Evolutionary conservation across 2,329 filamentous ascomycete genomes (phyloP).

Genomic region (Pseudogymnoascus sp.): DNA sequence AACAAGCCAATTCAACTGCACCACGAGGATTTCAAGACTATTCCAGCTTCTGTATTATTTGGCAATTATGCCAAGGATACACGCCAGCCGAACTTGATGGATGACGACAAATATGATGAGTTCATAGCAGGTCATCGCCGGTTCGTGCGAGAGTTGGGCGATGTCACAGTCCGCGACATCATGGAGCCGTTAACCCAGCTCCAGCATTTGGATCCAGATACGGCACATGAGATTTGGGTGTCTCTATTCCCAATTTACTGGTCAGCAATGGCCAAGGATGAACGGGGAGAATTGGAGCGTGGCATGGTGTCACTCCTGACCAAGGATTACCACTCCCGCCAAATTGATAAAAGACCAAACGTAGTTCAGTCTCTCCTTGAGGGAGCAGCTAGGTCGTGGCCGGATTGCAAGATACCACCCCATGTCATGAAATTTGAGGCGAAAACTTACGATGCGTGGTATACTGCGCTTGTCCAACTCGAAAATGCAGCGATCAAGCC

Average conservation of each 20-base stretch:
- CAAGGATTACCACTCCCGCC: conserved; percentile 90
- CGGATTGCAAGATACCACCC: conserved; percentile 84
- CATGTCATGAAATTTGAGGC: conserved; percentile 95
- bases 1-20: conserved; percentile 80
- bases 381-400: conserved; percentile 75
- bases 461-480: conserved; percentile 82
- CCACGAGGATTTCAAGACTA: conserved; percentile 72
- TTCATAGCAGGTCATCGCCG: conserved; percentile 71
- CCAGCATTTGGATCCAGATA: conserved; percentile 76
- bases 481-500: conserved; percentile 84
- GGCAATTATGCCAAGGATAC: conserved; percentile 64
- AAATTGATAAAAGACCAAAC: conserved; percentile 91
- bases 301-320: conserved; percentile 85
- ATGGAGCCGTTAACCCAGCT: conserved; percentile 86
- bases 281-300: conserved; percentile 82
- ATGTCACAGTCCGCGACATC: conserved; percentile 80
- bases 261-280: conserved; percentile 80
- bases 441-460: conserved; percentile 94
- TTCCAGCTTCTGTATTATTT: conserved; percentile 67
- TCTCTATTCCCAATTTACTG: conserved; percentile 88
- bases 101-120: conserved; percentile 74
- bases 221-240: conserved; percentile 87
- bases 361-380: conserved; percentile 89
- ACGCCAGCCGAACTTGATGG: conserved; percentile 58
- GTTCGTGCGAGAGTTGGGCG: conserved; percentile 77